These are phyloP conservation scores for Aspergillus mulundensis DNA, from an alignment of 495 filamentous ascomycete genomes.

Conservation along the genomic window DNA sequence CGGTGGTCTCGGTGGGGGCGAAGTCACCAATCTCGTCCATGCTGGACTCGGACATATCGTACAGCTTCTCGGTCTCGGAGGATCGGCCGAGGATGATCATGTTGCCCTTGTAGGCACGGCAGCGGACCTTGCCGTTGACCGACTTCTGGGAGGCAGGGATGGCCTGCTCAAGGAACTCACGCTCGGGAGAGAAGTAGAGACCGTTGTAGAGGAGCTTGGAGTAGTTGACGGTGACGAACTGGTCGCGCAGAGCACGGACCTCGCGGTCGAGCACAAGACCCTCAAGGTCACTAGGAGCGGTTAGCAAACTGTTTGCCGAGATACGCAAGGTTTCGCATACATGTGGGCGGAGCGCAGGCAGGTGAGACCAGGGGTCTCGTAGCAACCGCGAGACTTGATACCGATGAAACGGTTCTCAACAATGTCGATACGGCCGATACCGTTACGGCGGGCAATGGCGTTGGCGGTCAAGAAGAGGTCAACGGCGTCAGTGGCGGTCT, in stretches of 20 bases:
- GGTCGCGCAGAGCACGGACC: constrained; percentile 81
- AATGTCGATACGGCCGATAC: constrained; percentile 87
- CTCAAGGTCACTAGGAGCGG: constrained; percentile 57
- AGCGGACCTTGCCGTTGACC: constrained; percentile 65
- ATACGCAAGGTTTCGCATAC: constrained; percentile 17
- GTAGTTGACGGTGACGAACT: constrained; percentile 69
- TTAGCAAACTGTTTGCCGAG: background rate
- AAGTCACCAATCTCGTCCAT: constrained; percentile 91
- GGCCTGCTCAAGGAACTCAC: constrained; percentile 71
- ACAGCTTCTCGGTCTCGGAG: constrained; percentile 78
- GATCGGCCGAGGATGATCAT: constrained; percentile 71
- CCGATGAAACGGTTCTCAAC: constrained; percentile 86
- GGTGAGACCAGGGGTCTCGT: constrained; percentile 75
- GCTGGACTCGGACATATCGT: constrained; percentile 69
- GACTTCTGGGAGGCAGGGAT: constrained; percentile 67
- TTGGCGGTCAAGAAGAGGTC: constrained; percentile 80
- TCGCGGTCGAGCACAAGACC: constrained; percentile 80
- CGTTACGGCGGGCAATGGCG: constrained; percentile 68
- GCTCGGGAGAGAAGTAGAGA: constrained; percentile 75
- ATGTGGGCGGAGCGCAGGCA: constrained; percentile 68
- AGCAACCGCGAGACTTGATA: constrained; percentile 86
- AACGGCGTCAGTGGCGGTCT: constrained; percentile 45
- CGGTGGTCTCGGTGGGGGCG: constrained; percentile 65
- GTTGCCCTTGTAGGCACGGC: constrained; percentile 72
- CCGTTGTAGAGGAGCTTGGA: constrained; percentile 39